These are phyloP conservation scores for Tricholoma bakamatsutake DNA, from an alignment of 768 basidiomycete species.

Conservation along the genomic window DNA sequence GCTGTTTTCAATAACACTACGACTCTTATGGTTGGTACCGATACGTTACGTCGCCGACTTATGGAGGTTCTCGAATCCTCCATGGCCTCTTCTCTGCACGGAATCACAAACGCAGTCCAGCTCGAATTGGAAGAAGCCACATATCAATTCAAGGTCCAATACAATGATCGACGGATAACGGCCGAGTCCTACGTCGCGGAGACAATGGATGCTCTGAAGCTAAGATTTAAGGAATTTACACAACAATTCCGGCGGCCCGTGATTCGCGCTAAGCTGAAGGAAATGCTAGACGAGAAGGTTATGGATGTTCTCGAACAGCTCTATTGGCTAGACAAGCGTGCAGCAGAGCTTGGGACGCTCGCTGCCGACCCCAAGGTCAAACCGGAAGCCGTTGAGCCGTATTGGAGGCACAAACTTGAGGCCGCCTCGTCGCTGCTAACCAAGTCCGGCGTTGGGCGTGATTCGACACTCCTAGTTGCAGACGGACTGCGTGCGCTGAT, in stretches of 20 bases:
- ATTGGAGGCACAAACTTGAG: conserved; percentile 96
- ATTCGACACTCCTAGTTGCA: conserved; percentile 90
- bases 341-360: conserved; percentile 65
- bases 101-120: conserved; percentile 95
- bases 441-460: conserved; percentile 92
- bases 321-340: conserved; percentile 93
- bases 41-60: conserved; percentile 80
- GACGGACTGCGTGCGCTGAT: conserved; percentile 88
- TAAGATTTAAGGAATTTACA: conserved; percentile 81
- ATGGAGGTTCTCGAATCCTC: conserved; percentile 98
- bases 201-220: conserved; percentile 90
- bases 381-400: conserved; percentile 75
- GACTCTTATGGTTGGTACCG: conserved; percentile 85
- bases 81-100: conserved; percentile 93
- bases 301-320: conserved; percentile 97
- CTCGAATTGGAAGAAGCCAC: conserved; percentile 94
- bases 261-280: conserved; percentile 83
- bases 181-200: conserved; percentile 98
- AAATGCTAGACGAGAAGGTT: conserved; percentile 91
- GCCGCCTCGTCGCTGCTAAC: conserved; percentile 91
- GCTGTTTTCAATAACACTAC: conserved; percentile 57
- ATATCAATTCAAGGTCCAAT: conserved; percentile 99
- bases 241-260: conserved; percentile 83
- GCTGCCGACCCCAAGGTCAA: conserved; percentile 65
- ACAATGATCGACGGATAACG: conserved; percentile 91